A percentile compares a stretch with the other conserved stretches of the same genome.
phyloP scores from a whole-genome alignment of 1,139 yeast species.

The Yamadazyma friedrichii region DNA sequence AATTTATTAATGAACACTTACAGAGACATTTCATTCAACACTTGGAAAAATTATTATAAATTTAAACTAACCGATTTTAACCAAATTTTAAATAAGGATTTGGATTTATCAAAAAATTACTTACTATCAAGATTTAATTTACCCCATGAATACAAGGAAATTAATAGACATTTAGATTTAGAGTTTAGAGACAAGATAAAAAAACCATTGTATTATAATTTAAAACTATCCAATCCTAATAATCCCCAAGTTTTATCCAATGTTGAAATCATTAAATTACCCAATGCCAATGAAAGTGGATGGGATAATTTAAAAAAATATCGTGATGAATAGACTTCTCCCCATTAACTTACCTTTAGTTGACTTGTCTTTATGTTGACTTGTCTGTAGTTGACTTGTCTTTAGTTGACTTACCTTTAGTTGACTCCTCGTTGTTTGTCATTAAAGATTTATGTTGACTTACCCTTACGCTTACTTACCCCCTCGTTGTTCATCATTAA shows the following conservation, averaged over 20 bases:
- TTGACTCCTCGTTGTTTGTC: too few species aligned
- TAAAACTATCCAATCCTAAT: constrained; percentile 30
- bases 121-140: constrained; percentile 27
- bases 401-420: too few species aligned
- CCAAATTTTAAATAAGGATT: constrained; percentile 21
- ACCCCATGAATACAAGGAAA: constrained; percentile 36
- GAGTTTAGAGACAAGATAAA: constrained; percentile 35
- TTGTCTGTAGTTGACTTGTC: too few species aligned
- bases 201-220: constrained; percentile 34
- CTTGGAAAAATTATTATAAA: constrained; percentile 40
- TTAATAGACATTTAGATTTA: constrained; percentile 31
- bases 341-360: too few species aligned
- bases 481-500: constrained; percentile 12
- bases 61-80: constrained; percentile 43
- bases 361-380: too few species aligned
- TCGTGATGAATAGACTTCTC: constrained; percentile 13
- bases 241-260: constrained; percentile 38
- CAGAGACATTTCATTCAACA: constrained; percentile 38
- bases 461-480: background rate
- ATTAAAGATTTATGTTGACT: too few species aligned
- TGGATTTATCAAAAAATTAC: constrained; percentile 4
- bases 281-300: constrained; percentile 45
- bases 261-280: constrained; percentile 42
- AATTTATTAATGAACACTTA: constrained; percentile 42
- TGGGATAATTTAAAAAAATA: constrained; percentile 48